These are phyloP conservation scores for Venustampulla echinocandica DNA, from an alignment of 495 filamentous ascomycete genomes.

Conservation along the genomic window DNA sequence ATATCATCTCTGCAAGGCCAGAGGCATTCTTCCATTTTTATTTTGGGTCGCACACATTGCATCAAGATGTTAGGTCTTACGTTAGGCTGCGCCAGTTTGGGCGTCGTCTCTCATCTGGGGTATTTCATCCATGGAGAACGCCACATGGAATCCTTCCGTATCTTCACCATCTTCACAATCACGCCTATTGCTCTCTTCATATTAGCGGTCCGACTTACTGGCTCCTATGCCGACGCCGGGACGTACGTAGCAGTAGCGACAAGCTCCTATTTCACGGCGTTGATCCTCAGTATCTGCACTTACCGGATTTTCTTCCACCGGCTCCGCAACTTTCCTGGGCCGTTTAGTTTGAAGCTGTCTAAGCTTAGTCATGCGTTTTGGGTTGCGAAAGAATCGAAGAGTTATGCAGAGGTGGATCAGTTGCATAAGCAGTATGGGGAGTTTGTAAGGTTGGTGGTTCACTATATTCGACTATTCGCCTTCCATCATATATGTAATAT, in stretches of 20 bases:
- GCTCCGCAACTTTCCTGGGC: constrained; percentile 37
- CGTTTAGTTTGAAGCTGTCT: constrained; percentile 31
- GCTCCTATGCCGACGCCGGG: not conserved
- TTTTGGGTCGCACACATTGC: no score
- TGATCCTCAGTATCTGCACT: constrained; percentile 36
- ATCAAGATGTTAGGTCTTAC: no score
- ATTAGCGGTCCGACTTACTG: not conserved
- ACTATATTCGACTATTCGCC: no score
- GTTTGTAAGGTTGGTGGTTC: constrained; percentile 21
- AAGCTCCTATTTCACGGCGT: constrained; percentile 23
- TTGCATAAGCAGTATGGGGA: constrained; percentile 33
- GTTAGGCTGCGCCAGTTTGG: no score
- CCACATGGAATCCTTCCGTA: constrained; percentile 18
- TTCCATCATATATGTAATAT: not conserved
- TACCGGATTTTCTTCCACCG: constrained; percentile 40
- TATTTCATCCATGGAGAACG: constrained; percentile 24
- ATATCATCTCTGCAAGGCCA: no score
- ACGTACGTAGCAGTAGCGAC: constrained; percentile 1
- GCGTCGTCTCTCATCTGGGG: constrained; percentile 7
- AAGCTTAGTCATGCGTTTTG: constrained; percentile 34
- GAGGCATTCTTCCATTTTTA: no score
- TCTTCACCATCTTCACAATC: constrained; percentile 8
- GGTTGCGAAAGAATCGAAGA: constrained; percentile 24
- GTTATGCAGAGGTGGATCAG: constrained; percentile 28
- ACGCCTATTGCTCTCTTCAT: not conserved